Base-by-base conservation (phyloP, 2,329 filamentous ascomycete genomes). In the Colletotrichum spinosum region DNA sequence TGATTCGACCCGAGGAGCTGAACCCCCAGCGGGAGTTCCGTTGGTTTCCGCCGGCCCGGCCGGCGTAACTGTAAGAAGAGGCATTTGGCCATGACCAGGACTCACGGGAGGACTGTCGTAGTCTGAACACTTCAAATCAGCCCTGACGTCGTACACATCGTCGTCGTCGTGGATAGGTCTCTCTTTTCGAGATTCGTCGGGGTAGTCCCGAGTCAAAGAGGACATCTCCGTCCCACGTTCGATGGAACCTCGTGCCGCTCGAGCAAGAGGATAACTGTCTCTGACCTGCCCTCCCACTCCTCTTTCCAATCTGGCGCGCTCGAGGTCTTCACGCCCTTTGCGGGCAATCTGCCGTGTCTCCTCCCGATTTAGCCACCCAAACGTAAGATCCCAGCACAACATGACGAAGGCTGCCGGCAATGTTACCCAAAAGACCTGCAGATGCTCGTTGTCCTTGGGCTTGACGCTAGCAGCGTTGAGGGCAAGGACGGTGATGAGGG, bases 391-490 rank as follows among this genome's bases (percentile, higher is more conserved):
- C 83, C 88, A 92, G 69, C 83, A 85, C 49, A 93, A 85, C 85
- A 92, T 90, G 55, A 92, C 76, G 35, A 88, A 79, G 0, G 90
- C 90, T 0, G 88, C 91, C 1, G 91, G 91, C 2, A 92, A 71
- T 0, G 90, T 93, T 0, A 93, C 86, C 77, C 84, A 92, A 66
- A 85, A 92, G 0, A 92, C 89, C 0, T 86, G 88, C 8, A 67
- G 55, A 15, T 62, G 63, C 10, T 55, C 46, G 49, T 82, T 78
- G 42, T 87, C 79, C 1, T 82, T 78, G 0, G 76, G 80, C 0
- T 74, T 79, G 10, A 83, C 76, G 34, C 83, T 86, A 0, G 84
- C 81, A 2, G 90, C 90, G 55, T 93, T 93, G 35, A 92, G 72
- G 0, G 83, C 86, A 2, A 93, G 78, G 0, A 93, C 79, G 0